Conservation (phyloP, 2,329 filamentous ascomycete genomes). For the Fusarium pseudocircinatum region DNA sequence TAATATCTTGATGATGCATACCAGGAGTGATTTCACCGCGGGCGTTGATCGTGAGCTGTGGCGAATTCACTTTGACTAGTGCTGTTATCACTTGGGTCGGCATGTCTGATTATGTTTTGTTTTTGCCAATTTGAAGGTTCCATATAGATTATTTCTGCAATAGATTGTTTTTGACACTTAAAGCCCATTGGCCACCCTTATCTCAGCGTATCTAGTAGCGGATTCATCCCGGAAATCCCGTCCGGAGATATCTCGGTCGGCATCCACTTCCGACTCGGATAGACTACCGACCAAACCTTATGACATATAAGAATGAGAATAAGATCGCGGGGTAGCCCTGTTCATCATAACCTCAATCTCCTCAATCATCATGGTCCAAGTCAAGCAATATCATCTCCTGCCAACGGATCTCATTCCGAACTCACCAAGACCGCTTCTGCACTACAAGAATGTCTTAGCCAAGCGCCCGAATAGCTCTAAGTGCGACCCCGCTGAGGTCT, state of each 20-base stretch:
- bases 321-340: background rate
- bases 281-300: background rate
- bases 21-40: slow-evolving; percentile 56
- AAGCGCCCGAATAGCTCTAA: background rate
- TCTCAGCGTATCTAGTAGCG: background rate
- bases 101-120: background rate
- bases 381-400: slow-evolving; percentile 52
- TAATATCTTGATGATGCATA: slow-evolving; percentile 61
- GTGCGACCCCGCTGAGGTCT: slow-evolving; percentile 51
- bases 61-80: slow-evolving; percentile 59
- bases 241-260: background rate
- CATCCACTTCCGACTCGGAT: slow-evolving; percentile 20
- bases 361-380: slow-evolving; percentile 28
- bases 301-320: background rate
- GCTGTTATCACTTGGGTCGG: background rate
- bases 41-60: slow-evolving; percentile 59
- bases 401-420: slow-evolving; percentile 60
- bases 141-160: background rate
- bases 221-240: background rate
- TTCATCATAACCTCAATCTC: rapidly evolving
- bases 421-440: slow-evolving; percentile 61
- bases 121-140: background rate
- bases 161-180: background rate
- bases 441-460: slow-evolving; percentile 52
- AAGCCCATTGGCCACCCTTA: background rate